Base-by-base conservation (phyloP, 2,329 filamentous ascomycete species). In the Xylaria digitata region DNA sequence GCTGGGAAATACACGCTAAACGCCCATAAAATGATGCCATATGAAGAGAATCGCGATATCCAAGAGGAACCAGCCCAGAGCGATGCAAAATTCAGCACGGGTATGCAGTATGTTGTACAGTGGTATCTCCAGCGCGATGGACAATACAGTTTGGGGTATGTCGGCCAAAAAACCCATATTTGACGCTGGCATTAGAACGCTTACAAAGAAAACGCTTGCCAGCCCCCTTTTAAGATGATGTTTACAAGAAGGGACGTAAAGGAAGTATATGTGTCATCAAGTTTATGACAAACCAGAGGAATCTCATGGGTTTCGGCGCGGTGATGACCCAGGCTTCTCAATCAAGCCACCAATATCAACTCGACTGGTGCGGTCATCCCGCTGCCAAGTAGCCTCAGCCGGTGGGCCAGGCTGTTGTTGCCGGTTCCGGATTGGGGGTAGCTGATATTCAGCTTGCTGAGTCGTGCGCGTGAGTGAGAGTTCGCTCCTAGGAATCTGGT, bases 301-400 rank as follows among this genome's bases (percentile, higher is more conserved):
- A 21, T 30, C 37, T 65, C 45, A 65, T 58, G 65, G 56, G 45
- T 71, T 70, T 50, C 70, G 72, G 55, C 71, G 72, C 21, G 74
- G 68, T 70, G 76, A 54, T 71, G 76, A 81, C 71, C 84, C 84
- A 26, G 85, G 83, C 77, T 83, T 86, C 70, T 88, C 88, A 73
- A 91, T 86, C 73, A 88, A 81, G 1, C 87, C 87, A 11, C 84
- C 86, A 68, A 90, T 90, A 72, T 88, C 87, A 55, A 90, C 84
- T 17, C 88, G 83, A 43, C 82, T 78, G 19, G 82, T 78, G 32
- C 86, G 82, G 62, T 87, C 86, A 63, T 86, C 84, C 49, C 83
- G 81, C 61, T 76, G 74, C 77, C 80, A 82, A 30, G 67, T 65
- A 17, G 73, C 48, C 40, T 77, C 76, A 17, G 70, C 63, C n/a